Evolutionary conservation across 371 early-diverging fungal genomes (phyloP), one percentile per base, ranked within the genome.

Genomic region (Dinochytrium kinnereticum): DNA sequence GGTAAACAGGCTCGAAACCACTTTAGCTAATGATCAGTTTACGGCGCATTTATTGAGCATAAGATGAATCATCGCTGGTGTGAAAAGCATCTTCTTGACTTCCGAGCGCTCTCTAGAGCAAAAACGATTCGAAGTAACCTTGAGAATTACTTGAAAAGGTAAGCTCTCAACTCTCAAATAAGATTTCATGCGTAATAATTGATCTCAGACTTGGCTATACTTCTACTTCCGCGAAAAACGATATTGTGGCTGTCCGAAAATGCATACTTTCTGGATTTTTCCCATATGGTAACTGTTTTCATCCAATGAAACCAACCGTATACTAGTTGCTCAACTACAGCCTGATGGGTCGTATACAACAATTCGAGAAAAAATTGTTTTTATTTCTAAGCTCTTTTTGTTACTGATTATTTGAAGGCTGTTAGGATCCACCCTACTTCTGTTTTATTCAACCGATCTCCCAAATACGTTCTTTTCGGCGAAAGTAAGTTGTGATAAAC

Each of bases 201-300:
- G 38, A 26, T 66, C n/a, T 1, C 5, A 76, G 76, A 51, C 71
- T 76, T 51, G 69, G 53, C n/a, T 59, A 71, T 1, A 10, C 55
- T 0, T 44, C 64, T 38, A 40, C 51, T 21, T 68, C 77, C 59
- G 73, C 82, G 74, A 67, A 79, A 44, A 77, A 81, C 49, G 86
- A 84, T 28, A 77, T 82, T 44, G 71, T 75, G 50, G 82, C 83
- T 61, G 85, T 95, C 21, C 77, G 91, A 24, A 91, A 88, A 76
- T 93, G 93, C 71, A 84, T 95, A 0, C 82, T 90, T 0, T 86
- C 87, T 33, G 93, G 93, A 0, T 93, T 91, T 73, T 94, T 94
- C 80, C 76, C 90, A 1, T 89, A 93, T 31, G 77, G 77, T 77
- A 66, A 26, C 17, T 37, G 50, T 31, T 24, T 36, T 59, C 36